These are phyloP conservation scores for Cyberlindnera euphorbiae DNA, from an alignment of 805 yeast species.

Conservation along the genomic window DNA sequence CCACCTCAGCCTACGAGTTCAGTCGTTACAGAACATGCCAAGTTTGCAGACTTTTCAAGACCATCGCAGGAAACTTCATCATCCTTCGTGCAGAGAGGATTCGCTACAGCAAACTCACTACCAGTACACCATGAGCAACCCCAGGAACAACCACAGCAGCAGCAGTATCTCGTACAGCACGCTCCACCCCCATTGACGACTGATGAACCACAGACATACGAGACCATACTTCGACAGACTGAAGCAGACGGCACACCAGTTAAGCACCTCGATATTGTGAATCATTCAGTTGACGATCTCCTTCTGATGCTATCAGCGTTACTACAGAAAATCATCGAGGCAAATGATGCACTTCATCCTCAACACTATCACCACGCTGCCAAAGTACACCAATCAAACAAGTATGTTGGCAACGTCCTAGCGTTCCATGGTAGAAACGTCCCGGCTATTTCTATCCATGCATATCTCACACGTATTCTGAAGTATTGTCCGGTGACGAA, in stretches of 20 bases:
- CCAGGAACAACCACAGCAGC: constrained; percentile 16
- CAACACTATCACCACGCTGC: constrained; percentile 31
- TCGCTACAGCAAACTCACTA: constrained; percentile 7
- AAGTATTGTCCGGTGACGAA: constrained; percentile 98
- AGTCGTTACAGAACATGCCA: constrained; percentile 24
- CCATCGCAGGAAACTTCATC: constrained; percentile 11
- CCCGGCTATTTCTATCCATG: constrained; percentile 91
- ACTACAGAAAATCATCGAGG: constrained; percentile 80
- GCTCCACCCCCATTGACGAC: constrained; percentile 15
- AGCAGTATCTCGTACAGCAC: constrained; percentile 5
- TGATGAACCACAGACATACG: constrained; percentile 11
- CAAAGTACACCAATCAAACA: constrained; percentile 31
- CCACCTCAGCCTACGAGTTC: constrained; percentile 49
- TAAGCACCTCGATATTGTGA: constrained; percentile 52
- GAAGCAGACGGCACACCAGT: constrained; percentile 9
- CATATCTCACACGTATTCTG: constrained; percentile 82
- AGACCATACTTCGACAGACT: constrained; percentile 5
- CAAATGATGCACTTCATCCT: constrained; percentile 80
- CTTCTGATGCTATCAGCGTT: constrained; percentile 81
- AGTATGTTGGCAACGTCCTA: constrained; percentile 62
- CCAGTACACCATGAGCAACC: constrained; percentile 1
- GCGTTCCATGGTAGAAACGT: constrained; percentile 95
- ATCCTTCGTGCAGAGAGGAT: constrained; percentile 13
- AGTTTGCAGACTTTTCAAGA: constrained; percentile 15
- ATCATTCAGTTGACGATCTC: constrained; percentile 76